Base-by-base conservation (phyloP, 108 stramenopile species). In the Stephanodiscus minutulus region DNA sequence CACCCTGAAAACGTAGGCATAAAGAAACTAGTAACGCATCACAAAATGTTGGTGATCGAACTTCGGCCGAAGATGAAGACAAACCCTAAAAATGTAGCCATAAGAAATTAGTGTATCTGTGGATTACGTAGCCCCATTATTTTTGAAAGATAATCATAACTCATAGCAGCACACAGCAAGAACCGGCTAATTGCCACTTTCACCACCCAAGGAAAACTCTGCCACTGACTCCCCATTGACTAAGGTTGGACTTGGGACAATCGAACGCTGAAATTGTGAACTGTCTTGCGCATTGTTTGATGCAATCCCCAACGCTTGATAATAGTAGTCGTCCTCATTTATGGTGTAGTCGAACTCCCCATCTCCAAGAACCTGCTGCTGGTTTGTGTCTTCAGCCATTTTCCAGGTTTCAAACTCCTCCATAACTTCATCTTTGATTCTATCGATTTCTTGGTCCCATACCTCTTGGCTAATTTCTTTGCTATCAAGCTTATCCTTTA, bases 281-380 rank as follows among this genome's bases (percentile, higher is more conserved):
- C 72, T 37, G 36, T 72, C 60, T 52, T 47, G 72, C 24, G 72
- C 71, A 17, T 39, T 61, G 53, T 35, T 61, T 15, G 70, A 66
- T n/a, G 58, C 66, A 33, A 80, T 44, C 27, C 71, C 77, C 47
- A 79, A 64, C 39, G 65, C 67, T 57, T 57, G 55, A 39, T 73
- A 80, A 61, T 80, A 80, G 66, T 73, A 80, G 33, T 39, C 55
- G 25, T 80, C 79, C 56, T 80, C 79, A 50, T 73, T 72, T 13
- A 73, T 73, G 18, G 66, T 63, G 61, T 72, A 64, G 60, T 80
- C 72, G 29, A 72, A 79, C 55, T 79, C 77, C 18, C 71, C 77
- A 67, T 79, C 71, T 48, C 44, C 37, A 8, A 72, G 18, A 13
- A 61, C n/a, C n/a, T n/a, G 11, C 44, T 61, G 69, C 41, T 67